Conservation (phyloP, 1,284 basidiomycete species). For the Coniferiporia weirii region DNA sequence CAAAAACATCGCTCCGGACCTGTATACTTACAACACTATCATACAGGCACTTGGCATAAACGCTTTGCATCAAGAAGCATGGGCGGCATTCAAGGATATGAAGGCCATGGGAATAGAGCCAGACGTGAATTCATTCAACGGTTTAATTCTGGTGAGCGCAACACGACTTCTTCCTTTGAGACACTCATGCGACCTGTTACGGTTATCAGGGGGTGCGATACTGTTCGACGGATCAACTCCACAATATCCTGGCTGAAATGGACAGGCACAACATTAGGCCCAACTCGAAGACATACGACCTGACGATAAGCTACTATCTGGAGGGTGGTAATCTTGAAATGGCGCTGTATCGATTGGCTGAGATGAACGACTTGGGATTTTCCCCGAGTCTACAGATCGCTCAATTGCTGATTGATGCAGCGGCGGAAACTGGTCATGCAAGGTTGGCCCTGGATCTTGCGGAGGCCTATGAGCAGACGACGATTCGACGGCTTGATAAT, state of each 20-base stretch:
- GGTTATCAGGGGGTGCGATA: constrained; percentile 19
- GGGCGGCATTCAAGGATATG: constrained; percentile 75
- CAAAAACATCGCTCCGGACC: constrained; percentile 42
- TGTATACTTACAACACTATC: constrained; percentile 50
- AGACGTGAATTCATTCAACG: constrained; percentile 55
- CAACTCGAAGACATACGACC: constrained; percentile 47
- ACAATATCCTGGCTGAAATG: constrained; percentile 42
- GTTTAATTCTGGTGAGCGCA: constrained; percentile 52
- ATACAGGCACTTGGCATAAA: constrained; percentile 40
- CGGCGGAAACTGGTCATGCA: constrained; percentile 44
- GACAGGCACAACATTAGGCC: constrained; percentile 40
- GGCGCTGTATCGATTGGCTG: constrained; percentile 49
- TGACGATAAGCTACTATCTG: constrained; percentile 46
- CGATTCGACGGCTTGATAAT: constrained; percentile 47
- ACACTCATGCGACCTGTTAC: neutral
- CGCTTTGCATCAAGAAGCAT: constrained; percentile 45
- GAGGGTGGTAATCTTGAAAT: constrained; percentile 53
- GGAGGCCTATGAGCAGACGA: constrained; percentile 48
- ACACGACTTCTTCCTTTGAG: neutral
- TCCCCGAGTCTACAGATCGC: constrained; percentile 45
- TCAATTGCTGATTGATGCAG: constrained; percentile 44
- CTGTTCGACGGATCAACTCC: constrained; percentile 24
- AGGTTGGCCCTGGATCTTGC: constrained; percentile 68
- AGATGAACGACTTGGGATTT: constrained; percentile 43
- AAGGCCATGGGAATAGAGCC: constrained; percentile 49